Conservation (phyloP, 179 eudicot genomes). For the Beta corolliflora region DNA sequence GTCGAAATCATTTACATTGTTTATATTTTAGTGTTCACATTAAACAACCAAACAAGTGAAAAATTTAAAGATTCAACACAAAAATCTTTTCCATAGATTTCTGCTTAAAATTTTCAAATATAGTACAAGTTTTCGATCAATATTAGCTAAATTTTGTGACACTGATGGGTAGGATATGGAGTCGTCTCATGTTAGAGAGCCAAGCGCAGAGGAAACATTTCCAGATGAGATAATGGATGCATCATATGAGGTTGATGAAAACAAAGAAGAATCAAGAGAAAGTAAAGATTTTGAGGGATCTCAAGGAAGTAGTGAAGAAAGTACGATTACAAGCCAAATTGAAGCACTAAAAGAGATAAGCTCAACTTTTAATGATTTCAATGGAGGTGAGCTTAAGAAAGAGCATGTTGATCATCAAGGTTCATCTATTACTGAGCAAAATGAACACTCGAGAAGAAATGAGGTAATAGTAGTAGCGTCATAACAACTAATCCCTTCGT, state of each 20-base stretch:
- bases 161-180: conserved; percentile 19
- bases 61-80: no score
- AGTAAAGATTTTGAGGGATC: conserved; percentile 11
- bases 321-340: conserved; percentile 1
- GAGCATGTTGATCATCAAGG: conserved; percentile 17
- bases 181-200: conserved; percentile 20
- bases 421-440: background rate
- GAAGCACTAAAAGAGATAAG: conserved; percentile 4
- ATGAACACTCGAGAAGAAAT: background rate
- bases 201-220: conserved; percentile 9
- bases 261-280: conserved; percentile 26
- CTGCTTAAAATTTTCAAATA: no score
- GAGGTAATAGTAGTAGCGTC: conserved; percentile 10
- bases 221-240: conserved; percentile 2
- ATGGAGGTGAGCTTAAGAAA: conserved; percentile 3
- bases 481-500: no score
- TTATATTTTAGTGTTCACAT: no score
- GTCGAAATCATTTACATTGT: no score
- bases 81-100: no score
- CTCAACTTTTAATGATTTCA: conserved; percentile 8
- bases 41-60: no score
- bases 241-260: conserved; percentile 20
- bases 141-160: background rate
- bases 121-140: no score
- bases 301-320: conserved; percentile 7